phyloP scores from a whole-genome alignment of 2,329 filamentous ascomycete species.

The Dactylonectria estremocensis region DNA sequence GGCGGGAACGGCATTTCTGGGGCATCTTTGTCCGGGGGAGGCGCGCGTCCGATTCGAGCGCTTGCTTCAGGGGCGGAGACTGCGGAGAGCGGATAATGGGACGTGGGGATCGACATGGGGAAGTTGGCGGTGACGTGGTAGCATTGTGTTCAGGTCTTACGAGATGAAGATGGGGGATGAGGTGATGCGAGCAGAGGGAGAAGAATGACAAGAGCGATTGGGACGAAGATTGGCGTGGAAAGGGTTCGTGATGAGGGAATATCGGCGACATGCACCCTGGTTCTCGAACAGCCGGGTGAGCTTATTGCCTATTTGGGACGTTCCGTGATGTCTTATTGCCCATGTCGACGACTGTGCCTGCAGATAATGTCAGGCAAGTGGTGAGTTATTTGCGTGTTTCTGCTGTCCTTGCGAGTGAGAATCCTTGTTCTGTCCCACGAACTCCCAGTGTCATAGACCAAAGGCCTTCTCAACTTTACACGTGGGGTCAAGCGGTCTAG shows the following conservation, averaged over 20 bases:
- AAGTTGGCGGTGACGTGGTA: conserved; percentile 5
- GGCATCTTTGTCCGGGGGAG: conserved; percentile 22
- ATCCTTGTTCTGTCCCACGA: not conserved
- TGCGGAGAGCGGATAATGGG: conserved; percentile 6
- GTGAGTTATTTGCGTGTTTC: not conserved
- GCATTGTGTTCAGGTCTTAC: not conserved
- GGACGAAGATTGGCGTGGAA: not conserved
- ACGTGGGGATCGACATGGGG: not conserved
- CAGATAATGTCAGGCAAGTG: not conserved
- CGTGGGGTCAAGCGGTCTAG: too few relatives aligned
- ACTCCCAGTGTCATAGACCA: not conserved
- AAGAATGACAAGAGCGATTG: not conserved
- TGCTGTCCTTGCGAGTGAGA: not conserved
- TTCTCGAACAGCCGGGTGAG: not conserved
- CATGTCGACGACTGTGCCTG: not conserved
- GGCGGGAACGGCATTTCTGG: conserved; percentile 18
- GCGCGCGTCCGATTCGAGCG: conserved; percentile 30
- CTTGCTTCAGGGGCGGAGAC: conserved; percentile 11
- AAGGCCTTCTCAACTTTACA: not conserved
- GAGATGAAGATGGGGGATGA: conserved; percentile 1
- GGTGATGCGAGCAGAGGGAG: conserved; percentile 10
- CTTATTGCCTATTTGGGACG: not conserved
- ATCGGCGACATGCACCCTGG: not conserved
- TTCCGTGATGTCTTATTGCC: conserved; percentile 6
- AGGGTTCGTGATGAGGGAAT: not conserved